Conservation (phyloP, 176 grass and related monocot genomes). For the Poa annua region DNA sequence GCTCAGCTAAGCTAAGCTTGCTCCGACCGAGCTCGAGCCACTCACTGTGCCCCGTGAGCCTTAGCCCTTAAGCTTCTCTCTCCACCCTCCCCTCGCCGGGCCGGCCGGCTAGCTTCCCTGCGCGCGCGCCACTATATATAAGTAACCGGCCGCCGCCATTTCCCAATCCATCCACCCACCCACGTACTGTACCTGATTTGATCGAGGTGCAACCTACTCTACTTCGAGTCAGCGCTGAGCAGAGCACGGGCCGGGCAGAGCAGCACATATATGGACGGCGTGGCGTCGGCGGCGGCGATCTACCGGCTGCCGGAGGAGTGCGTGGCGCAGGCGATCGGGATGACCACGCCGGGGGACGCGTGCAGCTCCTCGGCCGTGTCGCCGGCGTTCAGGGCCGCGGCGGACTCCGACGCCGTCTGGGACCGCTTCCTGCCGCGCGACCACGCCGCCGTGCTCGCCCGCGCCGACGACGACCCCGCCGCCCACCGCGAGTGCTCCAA, state of each 20-base stretch:
- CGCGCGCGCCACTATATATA: slow-evolving; percentile 16
- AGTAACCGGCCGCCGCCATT: not conserved
- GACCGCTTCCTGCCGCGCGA: slow-evolving; percentile 64
- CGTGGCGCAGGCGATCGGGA: slow-evolving; percentile 69
- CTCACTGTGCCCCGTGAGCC: slow-evolving; percentile 36
- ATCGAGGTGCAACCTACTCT: not conserved
- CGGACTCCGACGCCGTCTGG: slow-evolving; percentile 80
- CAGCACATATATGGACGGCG: slow-evolving; percentile 12
- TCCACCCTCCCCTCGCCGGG: not conserved
- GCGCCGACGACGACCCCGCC: slow-evolving; percentile 26
- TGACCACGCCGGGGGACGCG: slow-evolving; percentile 66
- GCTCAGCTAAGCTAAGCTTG: not conserved
- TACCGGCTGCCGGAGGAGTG: slow-evolving; percentile 69
- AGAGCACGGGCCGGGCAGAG: not conserved
- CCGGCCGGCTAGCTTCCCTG: too few relatives aligned
- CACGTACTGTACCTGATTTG: too few relatives aligned
- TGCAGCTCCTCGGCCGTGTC: slow-evolving; percentile 64
- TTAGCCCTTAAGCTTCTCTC: slow-evolving; percentile 77
- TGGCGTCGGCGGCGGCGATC: slow-evolving; percentile 47
- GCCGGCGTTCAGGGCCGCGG: slow-evolving; percentile 55
- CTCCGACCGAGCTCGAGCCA: not conserved
- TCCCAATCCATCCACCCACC: not conserved
- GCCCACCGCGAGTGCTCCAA: not conserved
- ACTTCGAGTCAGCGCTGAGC: not conserved
- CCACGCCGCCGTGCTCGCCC: slow-evolving; percentile 47